Base-by-base conservation (phyloP, 805 yeast genomes). In the Schizosaccharomyces pombe region DNA sequence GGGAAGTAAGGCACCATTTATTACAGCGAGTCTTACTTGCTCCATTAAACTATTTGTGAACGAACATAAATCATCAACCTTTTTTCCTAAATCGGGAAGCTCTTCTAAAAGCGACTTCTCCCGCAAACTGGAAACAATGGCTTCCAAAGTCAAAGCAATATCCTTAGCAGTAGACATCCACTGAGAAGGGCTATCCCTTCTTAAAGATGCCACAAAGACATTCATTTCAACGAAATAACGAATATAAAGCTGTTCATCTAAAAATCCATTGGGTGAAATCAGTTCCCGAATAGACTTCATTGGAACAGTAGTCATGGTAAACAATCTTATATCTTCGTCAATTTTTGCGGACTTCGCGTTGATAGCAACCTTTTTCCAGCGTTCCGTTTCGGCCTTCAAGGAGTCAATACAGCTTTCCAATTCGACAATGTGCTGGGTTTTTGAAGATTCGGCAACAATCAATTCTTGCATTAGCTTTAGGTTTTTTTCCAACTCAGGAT, bases 151-250 rank as follows among this genome's bases (percentile, higher is more conserved):
- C 11, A 43, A 22, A 29, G 49, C 49, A 19, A 43, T 6, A 26
- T 19, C 28, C 26, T 43, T 43, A 19, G 30, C 30, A 4, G 28
- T 43, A 6, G 26, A 22, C 30, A 43, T 19, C 30, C 28, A 26
- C 30, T 43, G 49, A 6, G 30, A 22, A 26, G 49, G 30, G 26
- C 12, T 43, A 22, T 43, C 49, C 26, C 14, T 4, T 8, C 49
- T 19, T 8, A 26, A 22, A 22, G 49, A 19, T 19, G 49, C 19
- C 11, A 43, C n/a, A 43, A 43, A 43, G 14, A 22, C 49, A n/a
- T 43, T 43, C 49, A 43, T 43, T 30, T 43, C 49, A 6, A 43
- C 28, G 8, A 43, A 26, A 43, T 43, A 43, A 24, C 49, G 49
- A 19, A 43, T 30, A 29, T 22, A 43, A 6, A 22, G n/a, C 14